Base-by-base conservation (phyloP, 2,329 filamentous ascomycete genomes). In the Aspergillus sp. region DNA sequence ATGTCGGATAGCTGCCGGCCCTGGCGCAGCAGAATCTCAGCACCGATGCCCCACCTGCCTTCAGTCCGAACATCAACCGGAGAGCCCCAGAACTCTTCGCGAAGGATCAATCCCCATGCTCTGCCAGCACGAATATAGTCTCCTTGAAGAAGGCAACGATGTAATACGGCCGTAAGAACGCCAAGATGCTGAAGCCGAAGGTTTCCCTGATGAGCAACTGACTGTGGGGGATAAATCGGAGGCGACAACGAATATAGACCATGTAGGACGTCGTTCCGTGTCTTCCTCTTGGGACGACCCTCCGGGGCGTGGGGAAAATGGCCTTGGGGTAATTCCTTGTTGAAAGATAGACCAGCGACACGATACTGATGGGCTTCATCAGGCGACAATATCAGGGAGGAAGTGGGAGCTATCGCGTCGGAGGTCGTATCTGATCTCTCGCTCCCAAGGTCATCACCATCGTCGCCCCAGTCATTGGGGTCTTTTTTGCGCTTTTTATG, bases 11-110 rank as follows among this genome's bases (percentile, higher is more conserved):
- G 41, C 35, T 55, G 41, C 34, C 40, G 45, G 43, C 49, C 61
- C 50, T 59, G 59, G 11, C 81, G 74, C 61, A 93, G 76, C 35
- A 94, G 61, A 13, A 95, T 74, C 60, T 94, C 88, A 2, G 84
- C 85, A 1, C 85, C 86, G 27, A 94, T 71, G 10, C 80, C 80
- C 89, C 88, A 95, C 43, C 82, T 71, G 22, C 75, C 72, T 48
- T 79, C 71, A 13, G 66, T 67, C 24, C 86, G 74, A 29, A 89
- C 57, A 52, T 94, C 85, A 13, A 88, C 66, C 5, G 63, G 61
- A 29, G 59, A 56, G 3, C 75, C 76, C 36, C 61, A 51, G 15
- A 78, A 63, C 30, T 70, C 72, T 29, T 75, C 70, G 30, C 80
- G 73, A 29, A 86, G 55, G 19, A 94, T 68, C 43, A 93, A 61